Conservation (phyloP, 441 rosid species). For the Arabidopsis lyrata region DNA sequence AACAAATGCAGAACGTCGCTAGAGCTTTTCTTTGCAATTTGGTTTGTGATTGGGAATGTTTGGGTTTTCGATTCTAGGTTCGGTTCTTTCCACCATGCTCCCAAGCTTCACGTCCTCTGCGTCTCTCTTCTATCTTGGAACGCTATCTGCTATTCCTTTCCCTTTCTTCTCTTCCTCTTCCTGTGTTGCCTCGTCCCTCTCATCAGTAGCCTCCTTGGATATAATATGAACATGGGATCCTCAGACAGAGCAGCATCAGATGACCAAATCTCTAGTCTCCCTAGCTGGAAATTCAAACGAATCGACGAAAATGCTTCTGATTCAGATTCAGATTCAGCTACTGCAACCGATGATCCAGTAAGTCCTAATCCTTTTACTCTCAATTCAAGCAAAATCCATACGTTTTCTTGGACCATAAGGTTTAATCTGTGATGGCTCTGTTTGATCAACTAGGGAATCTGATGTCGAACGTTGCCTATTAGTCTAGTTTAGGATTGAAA, state of each 20-base stretch:
- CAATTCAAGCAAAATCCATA: constrained; percentile 6
- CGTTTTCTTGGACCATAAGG: not conserved
- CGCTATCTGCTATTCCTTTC: constrained; percentile 88
- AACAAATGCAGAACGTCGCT: constrained; percentile 86
- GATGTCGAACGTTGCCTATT: not conserved
- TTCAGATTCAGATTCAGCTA: constrained; percentile 41
- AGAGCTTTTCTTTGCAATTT: constrained; percentile 59
- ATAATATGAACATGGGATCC: constrained; percentile 90
- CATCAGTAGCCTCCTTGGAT: constrained; percentile 76
- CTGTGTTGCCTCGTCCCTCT: constrained; percentile 92
- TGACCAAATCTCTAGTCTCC: constrained; percentile 79
- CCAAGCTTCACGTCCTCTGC: constrained; percentile 84
- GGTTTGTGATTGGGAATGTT: constrained; percentile 93
- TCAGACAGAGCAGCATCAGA: constrained; percentile 85
- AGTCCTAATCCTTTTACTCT: constrained; percentile 33
- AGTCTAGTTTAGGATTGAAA: not conserved
- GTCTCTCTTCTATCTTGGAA: constrained; percentile 89
- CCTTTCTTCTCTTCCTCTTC: constrained; percentile 82
- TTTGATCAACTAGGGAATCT: constrained; percentile 12
- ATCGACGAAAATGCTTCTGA: constrained; percentile 43
- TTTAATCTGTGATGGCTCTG: constrained; percentile 5
- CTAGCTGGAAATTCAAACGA: constrained; percentile 78
- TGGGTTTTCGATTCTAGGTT: constrained; percentile 96
- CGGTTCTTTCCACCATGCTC: constrained; percentile 78
- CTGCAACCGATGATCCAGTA: constrained; percentile 66